Conservation (phyloP, 192 early-diverging fungal species). For the Podila epigama region DNA sequence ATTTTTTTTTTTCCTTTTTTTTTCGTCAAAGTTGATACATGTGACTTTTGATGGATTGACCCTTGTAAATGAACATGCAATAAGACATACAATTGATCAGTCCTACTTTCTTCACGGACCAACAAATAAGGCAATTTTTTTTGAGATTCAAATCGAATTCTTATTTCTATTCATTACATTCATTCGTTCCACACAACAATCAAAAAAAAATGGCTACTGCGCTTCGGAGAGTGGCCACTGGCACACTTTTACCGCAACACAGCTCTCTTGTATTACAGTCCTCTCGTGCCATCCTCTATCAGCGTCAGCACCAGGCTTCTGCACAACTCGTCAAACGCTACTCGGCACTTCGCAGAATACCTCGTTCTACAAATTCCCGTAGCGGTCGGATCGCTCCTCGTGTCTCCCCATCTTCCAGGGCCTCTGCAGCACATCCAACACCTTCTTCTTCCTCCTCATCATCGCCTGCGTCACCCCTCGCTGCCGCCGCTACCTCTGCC, state of each 20-base stretch:
- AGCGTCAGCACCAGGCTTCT: not conserved
- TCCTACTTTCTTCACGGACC: no score
- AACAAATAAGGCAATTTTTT: no score
- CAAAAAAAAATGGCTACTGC: no score
- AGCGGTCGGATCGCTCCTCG: not conserved
- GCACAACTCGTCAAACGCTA: not conserved
- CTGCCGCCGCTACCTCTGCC: constrained; percentile 9
- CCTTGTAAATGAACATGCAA: not conserved
- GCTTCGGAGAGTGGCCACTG: no score
- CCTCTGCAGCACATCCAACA: no score
- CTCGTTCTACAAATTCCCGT: not conserved
- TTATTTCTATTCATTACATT: no score
- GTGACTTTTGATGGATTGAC: not conserved
- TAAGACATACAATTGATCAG: not conserved
- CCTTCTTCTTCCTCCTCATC: not conserved
- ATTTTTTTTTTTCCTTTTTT: not conserved
- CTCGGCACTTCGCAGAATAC: not conserved
- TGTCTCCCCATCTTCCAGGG: no score
- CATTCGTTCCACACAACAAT: no score
- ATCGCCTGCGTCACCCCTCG: constrained; percentile 7
- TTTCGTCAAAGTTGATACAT: no score
- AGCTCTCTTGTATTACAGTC: no score
- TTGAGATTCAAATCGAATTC: no score
- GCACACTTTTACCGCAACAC: no score
- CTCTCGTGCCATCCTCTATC: not conserved